Base-by-base conservation (phyloP, 2,329 filamentous ascomycete genomes). In the Ophiostoma perfectum region DNA sequence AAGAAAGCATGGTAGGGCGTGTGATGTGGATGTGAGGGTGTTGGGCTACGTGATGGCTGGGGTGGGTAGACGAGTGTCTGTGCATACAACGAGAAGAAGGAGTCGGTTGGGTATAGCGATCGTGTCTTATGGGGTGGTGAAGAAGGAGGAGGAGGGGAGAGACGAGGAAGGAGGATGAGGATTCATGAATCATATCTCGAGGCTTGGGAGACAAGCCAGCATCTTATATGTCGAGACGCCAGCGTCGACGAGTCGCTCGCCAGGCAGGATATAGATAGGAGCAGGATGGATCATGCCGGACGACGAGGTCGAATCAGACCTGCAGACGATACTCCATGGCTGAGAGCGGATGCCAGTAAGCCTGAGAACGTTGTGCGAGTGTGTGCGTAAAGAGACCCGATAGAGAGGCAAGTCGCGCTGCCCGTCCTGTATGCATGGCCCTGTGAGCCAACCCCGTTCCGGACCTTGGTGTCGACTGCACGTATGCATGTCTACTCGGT, bases 291-390 rank as follows among this genome's bases (percentile, higher is more conserved):
- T 60, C 7, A 7, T 60, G 27, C 55, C 16, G 5, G 4, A 12
- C 27, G 27, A 60, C 18, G 12, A 60, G 55, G 12, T 60, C 55
- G 6, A 60, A 60, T 60, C 55, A 60, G 27, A 38, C 38, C 55
- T 60, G 55, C 55, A 60, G 55, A 60, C 27, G 55, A 60, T 18
- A 60, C 55, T 38, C 55, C 55, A 60, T 60, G n/a, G 49, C 27
- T 60, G 27, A 11, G 5, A 52, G 38, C 18, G 9, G 55, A 39
- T n/a, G 38, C 47, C 18, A 62, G 38, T 62, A 11, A 62, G 55
- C 38, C 16, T 44, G 36, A 44, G 14, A 14, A 18, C 27, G 49
- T 60, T 39, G 38, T 18, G 38, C 45, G 62, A 36, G 39, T 65
- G 12, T 65, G 6, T 49, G 5, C 38, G 2, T 39, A 5, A 27